Conservation (phyloP, 345 rosid genomes). For the Aegle marmelos region DNA sequence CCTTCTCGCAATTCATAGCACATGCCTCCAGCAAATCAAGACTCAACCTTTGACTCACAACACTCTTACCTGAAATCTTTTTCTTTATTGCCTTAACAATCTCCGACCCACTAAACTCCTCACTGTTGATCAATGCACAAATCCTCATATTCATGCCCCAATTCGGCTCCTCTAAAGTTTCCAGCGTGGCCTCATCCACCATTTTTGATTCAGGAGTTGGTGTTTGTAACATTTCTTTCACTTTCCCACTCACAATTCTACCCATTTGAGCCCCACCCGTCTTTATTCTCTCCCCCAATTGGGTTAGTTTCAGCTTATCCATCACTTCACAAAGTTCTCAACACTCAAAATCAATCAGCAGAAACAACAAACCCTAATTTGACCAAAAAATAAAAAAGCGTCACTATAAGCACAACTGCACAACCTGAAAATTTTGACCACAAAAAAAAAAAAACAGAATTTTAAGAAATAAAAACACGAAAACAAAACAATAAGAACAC, state of each 20-base stretch:
- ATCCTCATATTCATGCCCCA: slow-evolving; percentile 95
- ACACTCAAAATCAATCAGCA: slow-evolving; percentile 11
- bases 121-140: slow-evolving; percentile 70
- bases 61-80: slow-evolving; percentile 59
- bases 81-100: slow-evolving; percentile 66
- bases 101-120: slow-evolving; percentile 62
- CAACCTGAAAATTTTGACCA: neutral
- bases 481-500: neutral
- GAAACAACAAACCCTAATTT: slow-evolving; percentile 4
- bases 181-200: slow-evolving; percentile 84
- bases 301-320: slow-evolving; percentile 68
- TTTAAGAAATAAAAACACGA: neutral
- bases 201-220: slow-evolving; percentile 76
- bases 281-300: slow-evolving; percentile 74
- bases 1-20: slow-evolving; percentile 72
- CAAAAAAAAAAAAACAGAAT: neutral
- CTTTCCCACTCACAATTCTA: slow-evolving; percentile 66
- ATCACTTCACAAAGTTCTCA: slow-evolving; percentile 22
- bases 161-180: slow-evolving; percentile 67
- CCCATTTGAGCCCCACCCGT: slow-evolving; percentile 84
- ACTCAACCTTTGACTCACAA: slow-evolving; percentile 56
- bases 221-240: slow-evolving; percentile 78
- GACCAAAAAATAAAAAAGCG: neutral
- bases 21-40: slow-evolving; percentile 80
- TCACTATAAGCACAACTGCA: neutral